A percentile compares a stretch with the other conserved stretches of the same genome.
phyloP scores from a whole-genome alignment of 1,284 basidiomycete genomes.

The Phenoliferia sp. region DNA sequence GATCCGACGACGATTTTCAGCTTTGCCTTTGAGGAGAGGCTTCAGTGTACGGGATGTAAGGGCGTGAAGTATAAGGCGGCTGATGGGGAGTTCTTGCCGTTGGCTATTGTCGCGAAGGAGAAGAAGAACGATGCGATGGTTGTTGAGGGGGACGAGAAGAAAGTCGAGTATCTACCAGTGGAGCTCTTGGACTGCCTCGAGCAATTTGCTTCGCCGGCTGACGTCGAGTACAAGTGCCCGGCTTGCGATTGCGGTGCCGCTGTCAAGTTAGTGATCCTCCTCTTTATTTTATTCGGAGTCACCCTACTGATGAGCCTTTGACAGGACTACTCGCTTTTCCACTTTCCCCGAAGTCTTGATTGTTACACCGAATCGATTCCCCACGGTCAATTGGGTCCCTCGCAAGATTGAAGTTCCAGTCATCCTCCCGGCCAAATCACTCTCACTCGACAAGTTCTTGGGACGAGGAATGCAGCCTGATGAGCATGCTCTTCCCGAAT shows the following conservation, averaged over 20 bases:
- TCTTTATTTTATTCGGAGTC: background rate
- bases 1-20: constrained; percentile 72
- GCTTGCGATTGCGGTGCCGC: constrained; percentile 62
- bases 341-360: constrained; percentile 86
- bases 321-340: constrained; percentile 67
- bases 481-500: constrained; percentile 69
- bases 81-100: constrained; percentile 66
- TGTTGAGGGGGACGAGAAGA: constrained; percentile 45
- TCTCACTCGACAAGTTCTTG: constrained; percentile 65
- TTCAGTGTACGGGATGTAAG: constrained; percentile 75
- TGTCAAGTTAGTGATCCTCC: constrained; percentile 51
- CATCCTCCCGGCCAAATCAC: constrained; percentile 58
- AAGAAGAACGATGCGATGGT: constrained; percentile 37
- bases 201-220: constrained; percentile 59
- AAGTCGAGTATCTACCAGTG: constrained; percentile 64
- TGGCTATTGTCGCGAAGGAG: constrained; percentile 66
- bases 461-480: constrained; percentile 67
- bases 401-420: constrained; percentile 90
- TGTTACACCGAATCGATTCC: constrained; percentile 90
- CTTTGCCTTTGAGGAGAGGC: constrained; percentile 77
- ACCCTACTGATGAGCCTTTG: constrained; percentile 35
- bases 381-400: constrained; percentile 95
- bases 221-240: constrained; percentile 60
- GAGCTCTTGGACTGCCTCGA: constrained; percentile 65
- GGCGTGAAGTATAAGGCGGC: constrained; percentile 88